A percentile compares a stretch with the other conserved stretches of the same genome.
Evolutionary conservation across 1,139 yeast species (phyloP).

Genomic region (Protomyces macrosporus): DNA sequence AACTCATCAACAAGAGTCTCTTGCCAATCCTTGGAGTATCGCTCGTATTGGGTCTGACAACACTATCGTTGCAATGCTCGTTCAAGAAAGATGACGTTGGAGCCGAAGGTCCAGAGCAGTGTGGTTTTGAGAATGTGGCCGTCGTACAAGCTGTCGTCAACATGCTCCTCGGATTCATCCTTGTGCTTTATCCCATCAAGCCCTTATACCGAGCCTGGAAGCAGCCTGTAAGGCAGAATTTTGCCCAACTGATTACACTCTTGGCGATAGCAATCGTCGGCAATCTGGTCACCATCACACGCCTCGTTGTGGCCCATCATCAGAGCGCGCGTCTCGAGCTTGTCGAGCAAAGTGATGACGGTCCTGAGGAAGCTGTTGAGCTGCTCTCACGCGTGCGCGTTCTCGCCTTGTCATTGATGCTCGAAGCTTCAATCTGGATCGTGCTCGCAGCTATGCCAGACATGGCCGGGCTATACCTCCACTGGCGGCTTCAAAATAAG

Average conservation of each 20-base stretch:
- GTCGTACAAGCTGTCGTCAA: background rate
- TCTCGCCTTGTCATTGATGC: background rate
- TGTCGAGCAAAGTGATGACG: background rate
- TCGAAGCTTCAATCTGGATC: background rate
- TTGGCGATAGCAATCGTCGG: background rate
- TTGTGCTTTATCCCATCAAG: background rate
- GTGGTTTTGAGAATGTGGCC: background rate
- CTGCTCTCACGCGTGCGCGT: background rate
- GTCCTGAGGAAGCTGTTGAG: background rate
- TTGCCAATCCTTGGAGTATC: background rate
- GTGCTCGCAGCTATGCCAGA: background rate
- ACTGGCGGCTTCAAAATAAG: background rate
- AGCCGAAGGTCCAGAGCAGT: background rate
- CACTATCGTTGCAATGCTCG: background rate
- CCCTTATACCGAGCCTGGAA: background rate
- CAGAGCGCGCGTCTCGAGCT: background rate
- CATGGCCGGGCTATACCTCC: background rate
- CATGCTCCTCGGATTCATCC: background rate
- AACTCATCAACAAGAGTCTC: background rate
- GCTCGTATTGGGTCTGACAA: background rate
- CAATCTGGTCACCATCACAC: background rate
- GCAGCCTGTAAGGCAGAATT: background rate
- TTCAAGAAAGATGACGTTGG: background rate
- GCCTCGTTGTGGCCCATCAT: background rate
- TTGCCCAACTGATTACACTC: background rate